phyloP scores from a whole-genome alignment of 2,329 filamentous ascomycete genomes.

The Alternaria arbusti region DNA sequence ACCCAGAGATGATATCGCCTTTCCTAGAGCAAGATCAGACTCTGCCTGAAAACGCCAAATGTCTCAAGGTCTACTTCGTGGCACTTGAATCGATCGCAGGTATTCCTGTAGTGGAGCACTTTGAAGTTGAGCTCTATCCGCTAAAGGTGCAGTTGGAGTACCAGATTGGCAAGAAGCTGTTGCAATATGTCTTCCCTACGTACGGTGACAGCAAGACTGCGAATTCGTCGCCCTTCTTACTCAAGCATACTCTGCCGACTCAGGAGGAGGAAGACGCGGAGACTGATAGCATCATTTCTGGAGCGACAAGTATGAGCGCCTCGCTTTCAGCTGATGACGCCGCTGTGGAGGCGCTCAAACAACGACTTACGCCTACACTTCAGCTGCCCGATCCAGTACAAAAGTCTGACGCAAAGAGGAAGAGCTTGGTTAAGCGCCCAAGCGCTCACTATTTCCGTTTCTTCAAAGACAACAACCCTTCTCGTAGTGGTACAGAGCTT shows the following conservation, averaged over 20 bases:
- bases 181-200: constrained; percentile 97
- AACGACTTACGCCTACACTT: constrained; percentile 82
- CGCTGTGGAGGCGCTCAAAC: constrained; percentile 76
- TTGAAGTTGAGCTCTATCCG: constrained; percentile 91
- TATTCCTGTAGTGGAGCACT: constrained; percentile 95
- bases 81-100: constrained; percentile 98
- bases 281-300: constrained; percentile 36
- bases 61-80: constrained; percentile 95
- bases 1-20: constrained; percentile 93
- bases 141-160: constrained; percentile 92
- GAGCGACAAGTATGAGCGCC: constrained; percentile 21
- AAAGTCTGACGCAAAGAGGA: constrained; percentile 40
- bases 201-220: constrained; percentile 60
- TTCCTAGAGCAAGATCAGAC: constrained; percentile 71
- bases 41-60: constrained; percentile 70
- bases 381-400: constrained; percentile 57
- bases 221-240: constrained; percentile 67
- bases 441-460: constrained; percentile 44
- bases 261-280: constrained; percentile 58
- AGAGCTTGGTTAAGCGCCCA: constrained; percentile 31
- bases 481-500: constrained; percentile 39
- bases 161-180: constrained; percentile 89
- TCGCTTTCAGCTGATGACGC: constrained; percentile 49
- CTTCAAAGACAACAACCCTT: constrained; percentile 40
- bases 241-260: constrained; percentile 58